phyloP scores from a whole-genome alignment of 2,329 filamentous ascomycete species.

The Botryotinia convoluta region DNA sequence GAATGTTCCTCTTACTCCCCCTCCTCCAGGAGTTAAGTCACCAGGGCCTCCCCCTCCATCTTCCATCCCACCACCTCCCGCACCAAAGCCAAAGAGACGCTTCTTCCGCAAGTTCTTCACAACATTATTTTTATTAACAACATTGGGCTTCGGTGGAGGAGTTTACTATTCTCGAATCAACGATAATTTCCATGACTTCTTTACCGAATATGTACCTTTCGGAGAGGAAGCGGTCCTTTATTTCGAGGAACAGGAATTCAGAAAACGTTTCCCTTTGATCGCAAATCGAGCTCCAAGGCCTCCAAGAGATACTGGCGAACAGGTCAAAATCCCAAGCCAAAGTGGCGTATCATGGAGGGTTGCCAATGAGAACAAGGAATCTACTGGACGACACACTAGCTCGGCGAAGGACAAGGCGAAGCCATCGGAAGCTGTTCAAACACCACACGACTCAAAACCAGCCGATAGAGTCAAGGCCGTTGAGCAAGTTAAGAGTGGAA shows the following conservation, averaged over 20 bases:
- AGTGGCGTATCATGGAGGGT: conserved; percentile 83
- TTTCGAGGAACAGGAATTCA: conserved; percentile 92
- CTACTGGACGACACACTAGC: conserved; percentile 58
- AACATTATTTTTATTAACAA: conserved; percentile 72
- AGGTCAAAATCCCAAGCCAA: conserved; percentile 79
- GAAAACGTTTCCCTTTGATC: conserved; percentile 71
- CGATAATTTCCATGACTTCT: conserved; percentile 99
- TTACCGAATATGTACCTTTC: conserved; percentile 93
- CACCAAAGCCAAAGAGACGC: conserved; percentile 58
- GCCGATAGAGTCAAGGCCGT: conserved; percentile 37
- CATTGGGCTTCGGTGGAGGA: conserved; percentile 78
- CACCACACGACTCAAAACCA: conserved; percentile 33
- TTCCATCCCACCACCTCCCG: conserved; percentile 42
- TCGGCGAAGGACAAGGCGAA: conserved; percentile 41
- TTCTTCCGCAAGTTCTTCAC: conserved; percentile 74
- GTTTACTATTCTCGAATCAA: conserved; percentile 90
- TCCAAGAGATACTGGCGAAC: conserved; percentile 57
- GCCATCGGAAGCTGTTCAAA: conserved; percentile 33
- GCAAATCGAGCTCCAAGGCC: conserved; percentile 28
- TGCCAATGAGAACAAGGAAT: conserved; percentile 56
- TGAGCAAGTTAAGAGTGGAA: conserved; percentile 39
- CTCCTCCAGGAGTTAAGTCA: conserved; percentile 40
- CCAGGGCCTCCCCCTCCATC: conserved; percentile 41
- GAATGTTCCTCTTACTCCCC: conserved; percentile 47
- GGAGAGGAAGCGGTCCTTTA: conserved; percentile 94